Base-by-base conservation (phyloP, 176 grass and related monocot species). In the Rhynchospora breviuscula region DNA sequence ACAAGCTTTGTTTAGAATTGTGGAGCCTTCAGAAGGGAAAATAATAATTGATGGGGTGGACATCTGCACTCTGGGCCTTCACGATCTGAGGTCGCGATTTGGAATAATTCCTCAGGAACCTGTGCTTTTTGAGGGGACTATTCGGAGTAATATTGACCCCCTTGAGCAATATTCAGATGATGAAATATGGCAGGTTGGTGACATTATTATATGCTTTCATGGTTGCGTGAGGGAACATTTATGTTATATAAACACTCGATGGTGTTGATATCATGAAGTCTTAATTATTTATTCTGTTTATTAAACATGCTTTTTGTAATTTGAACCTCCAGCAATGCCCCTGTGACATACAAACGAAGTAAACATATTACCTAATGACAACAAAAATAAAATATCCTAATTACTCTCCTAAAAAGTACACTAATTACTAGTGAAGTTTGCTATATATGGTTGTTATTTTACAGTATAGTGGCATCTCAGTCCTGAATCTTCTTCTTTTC, bases 51-150 rank as follows among this genome's bases (percentile, higher is more conserved):
- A 95, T 1, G 88, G 88, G 7, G 13, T 93, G 26, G 96, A 95
- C 83, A 93, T 99, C 73, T 95, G 89, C 90, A 99, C 88, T 6
- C 54, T 99, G 58, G 96, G 96, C 22, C 96, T 99, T 88, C 96
- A 99, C 83, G 93, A 99, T 83, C 89, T 99, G 56, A 99, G 96
- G 63, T 99, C 96, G 33, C 88, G 91, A 13, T 99, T 99, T 9
- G 93, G 96, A 40, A 99, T 99, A 33, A 99, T 99, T 44, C 96
- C 96, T 79, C 96, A 99, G 35, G 93, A 99, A 66, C 96, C 96
- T 4, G 96, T 99, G 49, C 93, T 99, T 35, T 99, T 99, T 10
- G 93, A 99, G 88, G 93, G 93, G 26, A 99, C 93, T 1, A 87
- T 99, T 72, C 67, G 93, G 43, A 95, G 78, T 84, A 99, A 99